Evolutionary conservation across 2,329 filamentous ascomycete genomes (phyloP).

Genomic region (Rugonectria rugulosa): DNA sequence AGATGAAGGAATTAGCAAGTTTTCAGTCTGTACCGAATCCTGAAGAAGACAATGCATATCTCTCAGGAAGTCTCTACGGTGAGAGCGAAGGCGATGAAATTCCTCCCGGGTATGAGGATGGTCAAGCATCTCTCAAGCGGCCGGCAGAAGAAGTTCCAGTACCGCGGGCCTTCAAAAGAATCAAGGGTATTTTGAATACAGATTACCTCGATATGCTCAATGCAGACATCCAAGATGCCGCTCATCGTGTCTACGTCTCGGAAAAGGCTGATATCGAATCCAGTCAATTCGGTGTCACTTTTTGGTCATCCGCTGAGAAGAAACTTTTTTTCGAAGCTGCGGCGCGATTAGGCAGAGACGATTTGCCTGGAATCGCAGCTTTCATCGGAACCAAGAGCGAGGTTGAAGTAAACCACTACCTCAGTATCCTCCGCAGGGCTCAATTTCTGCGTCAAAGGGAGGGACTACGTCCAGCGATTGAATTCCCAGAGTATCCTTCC

Average conservation of each 20-base stretch:
- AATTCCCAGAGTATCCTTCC: conserved; percentile 68
- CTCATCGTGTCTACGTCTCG: conserved; percentile 44
- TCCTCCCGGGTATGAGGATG: conserved; percentile 10
- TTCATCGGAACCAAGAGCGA: conserved; percentile 75
- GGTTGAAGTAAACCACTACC: conserved; percentile 75
- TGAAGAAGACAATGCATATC: conserved; percentile 18
- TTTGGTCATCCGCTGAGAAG: conserved; percentile 79
- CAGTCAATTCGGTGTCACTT: conserved; percentile 71
- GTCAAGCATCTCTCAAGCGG: conserved; percentile 41
- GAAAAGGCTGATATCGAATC: conserved; percentile 44
- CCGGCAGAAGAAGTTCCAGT: conserved; percentile 33
- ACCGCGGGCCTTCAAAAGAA: conserved; percentile 54
- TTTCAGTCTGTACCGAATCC: not conserved
- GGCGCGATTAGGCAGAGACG: conserved; percentile 67
- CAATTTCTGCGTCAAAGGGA: conserved; percentile 50
- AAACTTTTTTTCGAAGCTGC: conserved; percentile 71
- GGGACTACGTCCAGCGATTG: conserved; percentile 43
- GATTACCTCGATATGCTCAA: conserved; percentile 63
- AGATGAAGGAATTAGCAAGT: conserved; percentile 18
- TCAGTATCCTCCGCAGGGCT: conserved; percentile 66
- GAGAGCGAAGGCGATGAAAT: conserved; percentile 25
- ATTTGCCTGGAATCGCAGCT: conserved; percentile 67
- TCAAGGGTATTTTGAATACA: conserved; percentile 51
- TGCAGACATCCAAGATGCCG: conserved; percentile 63
- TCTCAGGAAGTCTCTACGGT: conserved; percentile 23